A percentile compares a stretch with the other conserved stretches of the same genome.
phyloP scores from a whole-genome alignment of 1,139 yeast genomes.

The Yamadazyma buinensis region DNA sequence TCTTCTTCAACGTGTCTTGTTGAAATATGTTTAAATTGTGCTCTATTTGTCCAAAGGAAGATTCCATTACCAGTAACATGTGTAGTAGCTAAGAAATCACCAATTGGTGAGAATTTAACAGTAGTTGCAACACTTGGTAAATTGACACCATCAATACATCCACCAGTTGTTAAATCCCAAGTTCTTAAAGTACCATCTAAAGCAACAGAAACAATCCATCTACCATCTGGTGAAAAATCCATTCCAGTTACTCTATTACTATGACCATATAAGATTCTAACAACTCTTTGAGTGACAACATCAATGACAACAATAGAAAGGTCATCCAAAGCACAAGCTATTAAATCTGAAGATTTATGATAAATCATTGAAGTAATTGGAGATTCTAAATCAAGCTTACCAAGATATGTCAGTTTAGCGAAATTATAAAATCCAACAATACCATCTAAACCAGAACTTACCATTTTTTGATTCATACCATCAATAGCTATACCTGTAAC shows the following conservation, averaged over 20 bases:
- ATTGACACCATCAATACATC: conserved; percentile 88
- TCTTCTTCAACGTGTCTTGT: conserved; percentile 75
- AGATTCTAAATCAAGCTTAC: conserved; percentile 65
- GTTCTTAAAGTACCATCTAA: conserved; percentile 88
- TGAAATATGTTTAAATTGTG: conserved; percentile 75
- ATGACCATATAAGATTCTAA: conserved; percentile 89
- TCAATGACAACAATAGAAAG: conserved; percentile 82
- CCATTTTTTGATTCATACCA: conserved; percentile 84
- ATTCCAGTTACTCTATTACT: conserved; percentile 81
- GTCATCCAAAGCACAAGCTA: conserved; percentile 86
- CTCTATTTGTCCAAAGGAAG: conserved; percentile 85
- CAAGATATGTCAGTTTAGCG: conserved; percentile 62
- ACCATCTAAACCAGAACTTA: conserved; percentile 88
- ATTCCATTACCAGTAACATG: conserved; percentile 92
- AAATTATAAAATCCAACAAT: conserved; percentile 85
- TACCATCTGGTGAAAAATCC: conserved; percentile 92
- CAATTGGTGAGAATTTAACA: conserved; percentile 79
- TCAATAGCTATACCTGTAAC: conserved; percentile 90
- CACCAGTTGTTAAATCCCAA: conserved; percentile 98
- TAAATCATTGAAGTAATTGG: conserved; percentile 76
- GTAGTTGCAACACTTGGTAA: conserved; percentile 77
- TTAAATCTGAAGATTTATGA: conserved; percentile 77
- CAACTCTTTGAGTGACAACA: conserved; percentile 72
- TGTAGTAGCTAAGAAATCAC: conserved; percentile 89
- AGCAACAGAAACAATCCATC: conserved; percentile 87